phyloP scores from a whole-genome alignment of 176 grass and related monocot species.

The Cenchrus americanus region DNA sequence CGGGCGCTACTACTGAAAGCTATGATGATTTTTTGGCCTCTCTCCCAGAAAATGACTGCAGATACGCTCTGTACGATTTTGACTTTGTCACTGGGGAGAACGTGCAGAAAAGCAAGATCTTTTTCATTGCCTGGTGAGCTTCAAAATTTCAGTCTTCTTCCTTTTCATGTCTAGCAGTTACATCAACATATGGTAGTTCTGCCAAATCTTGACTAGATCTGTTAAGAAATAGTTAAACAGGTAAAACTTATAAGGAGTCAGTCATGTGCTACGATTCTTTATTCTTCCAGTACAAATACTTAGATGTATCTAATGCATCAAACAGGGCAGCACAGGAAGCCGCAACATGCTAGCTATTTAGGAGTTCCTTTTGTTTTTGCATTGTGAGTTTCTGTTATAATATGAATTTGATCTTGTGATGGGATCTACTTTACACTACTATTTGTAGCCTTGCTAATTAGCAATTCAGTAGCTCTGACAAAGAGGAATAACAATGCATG shows the following conservation, averaged over 20 bases:
- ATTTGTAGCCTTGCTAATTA: neutral
- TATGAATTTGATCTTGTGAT: constrained; percentile 24
- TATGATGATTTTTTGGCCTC: constrained; percentile 93
- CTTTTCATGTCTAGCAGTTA: neutral
- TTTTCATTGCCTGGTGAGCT: constrained; percentile 93
- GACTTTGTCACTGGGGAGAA: constrained; percentile 97
- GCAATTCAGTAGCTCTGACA: constrained; percentile 24
- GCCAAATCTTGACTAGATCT: neutral
- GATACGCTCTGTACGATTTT: constrained; percentile 95
- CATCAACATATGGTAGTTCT: neutral
- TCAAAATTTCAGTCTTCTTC: constrained; percentile 9
- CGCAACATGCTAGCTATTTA: too few relatives aligned
- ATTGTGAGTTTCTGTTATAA: too few relatives aligned
- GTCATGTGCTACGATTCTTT: neutral
- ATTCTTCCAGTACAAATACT: neutral
- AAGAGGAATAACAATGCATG: constrained; percentile 11
- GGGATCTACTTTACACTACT: constrained; percentile 23
- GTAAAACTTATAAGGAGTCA: neutral
- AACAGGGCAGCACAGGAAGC: neutral
- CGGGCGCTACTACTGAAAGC: constrained; percentile 82
- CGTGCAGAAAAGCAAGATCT: constrained; percentile 99
- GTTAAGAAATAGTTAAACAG: neutral
- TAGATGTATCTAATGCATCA: neutral
- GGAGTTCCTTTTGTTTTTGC: too few relatives aligned
- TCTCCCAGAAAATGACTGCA: constrained; percentile 96